Evolutionary conservation across 1,284 basidiomycete genomes (phyloP).

Genomic region (Ustilago hordei): DNA sequence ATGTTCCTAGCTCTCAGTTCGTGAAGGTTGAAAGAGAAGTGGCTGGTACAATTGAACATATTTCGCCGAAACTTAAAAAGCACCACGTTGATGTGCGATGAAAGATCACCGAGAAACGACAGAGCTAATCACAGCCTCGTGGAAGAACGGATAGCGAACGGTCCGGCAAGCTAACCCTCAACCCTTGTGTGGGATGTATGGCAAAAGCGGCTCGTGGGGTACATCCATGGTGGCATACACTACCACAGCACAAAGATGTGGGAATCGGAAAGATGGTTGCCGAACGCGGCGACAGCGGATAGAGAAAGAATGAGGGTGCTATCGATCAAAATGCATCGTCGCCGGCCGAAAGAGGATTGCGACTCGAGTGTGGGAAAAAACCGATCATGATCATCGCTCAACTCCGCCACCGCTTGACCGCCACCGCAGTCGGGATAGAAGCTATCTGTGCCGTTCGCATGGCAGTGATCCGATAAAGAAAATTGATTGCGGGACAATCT

Average conservation of each 20-base stretch:
- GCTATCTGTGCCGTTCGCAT: not conserved
- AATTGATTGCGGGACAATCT: not conserved
- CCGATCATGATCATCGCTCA: not conserved
- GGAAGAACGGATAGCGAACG: not conserved
- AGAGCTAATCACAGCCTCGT: not conserved
- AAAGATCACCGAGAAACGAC: not conserved
- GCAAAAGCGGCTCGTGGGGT: not conserved
- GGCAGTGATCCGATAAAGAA: constrained; percentile 2
- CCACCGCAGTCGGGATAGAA: no score
- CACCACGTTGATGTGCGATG: no score
- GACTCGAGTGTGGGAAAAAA: constrained; percentile 24
- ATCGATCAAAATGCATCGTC: not conserved
- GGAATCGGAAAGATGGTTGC: constrained; percentile 6
- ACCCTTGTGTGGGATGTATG: not conserved
- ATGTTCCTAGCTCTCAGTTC: no score
- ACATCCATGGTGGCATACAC: not conserved
- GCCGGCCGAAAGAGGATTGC: constrained; percentile 5
- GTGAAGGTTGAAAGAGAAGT: no score
- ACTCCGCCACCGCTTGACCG: not conserved
- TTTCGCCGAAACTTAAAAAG: no score
- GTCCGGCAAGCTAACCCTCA: constrained; percentile 3
- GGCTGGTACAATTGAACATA: no score
- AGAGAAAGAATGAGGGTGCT: constrained; percentile 14
- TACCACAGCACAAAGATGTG: not conserved
- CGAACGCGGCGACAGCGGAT: constrained; percentile 1